phyloP scores from a whole-genome alignment of 2,329 filamentous ascomycete species.

The Pyrenophora tritici-repentis region DNA sequence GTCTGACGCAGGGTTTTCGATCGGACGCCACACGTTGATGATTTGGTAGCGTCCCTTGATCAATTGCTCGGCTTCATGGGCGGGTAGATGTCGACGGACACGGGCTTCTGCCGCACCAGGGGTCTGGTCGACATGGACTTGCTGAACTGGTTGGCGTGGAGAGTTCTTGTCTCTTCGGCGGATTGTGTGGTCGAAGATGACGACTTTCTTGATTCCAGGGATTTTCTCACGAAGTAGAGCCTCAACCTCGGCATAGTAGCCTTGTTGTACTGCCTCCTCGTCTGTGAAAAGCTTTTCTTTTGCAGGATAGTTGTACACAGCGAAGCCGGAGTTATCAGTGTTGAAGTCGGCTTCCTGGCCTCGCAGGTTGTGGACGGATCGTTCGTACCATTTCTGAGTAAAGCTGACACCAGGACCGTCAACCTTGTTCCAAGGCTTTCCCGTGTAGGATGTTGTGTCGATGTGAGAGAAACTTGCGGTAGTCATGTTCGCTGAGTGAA shows the following conservation, averaged over 20 bases:
- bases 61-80: conserved; percentile 61
- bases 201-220: conserved; percentile 62
- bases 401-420: conserved; percentile 64
- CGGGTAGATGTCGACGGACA: conserved; percentile 64
- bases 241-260: conserved; percentile 68
- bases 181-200: conserved; percentile 76
- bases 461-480: conserved; percentile 65
- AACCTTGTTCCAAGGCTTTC: conserved; percentile 68
- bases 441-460: conserved; percentile 57
- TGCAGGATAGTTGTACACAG: conserved; percentile 59
- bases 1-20: conserved; percentile 66
- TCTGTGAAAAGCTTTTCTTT: conserved; percentile 61
- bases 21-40: conserved; percentile 74
- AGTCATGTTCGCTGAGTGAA: conserved; percentile 55
- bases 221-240: conserved; percentile 60
- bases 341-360: conserved; percentile 56
- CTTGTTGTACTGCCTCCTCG: conserved; percentile 58
- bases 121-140: conserved; percentile 75
- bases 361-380: conserved; percentile 62
- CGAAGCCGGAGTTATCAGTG: conserved; percentile 64
- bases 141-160: conserved; percentile 68
- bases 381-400: conserved; percentile 52
- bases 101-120: conserved; percentile 64
- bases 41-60: conserved; percentile 66
- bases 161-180: conserved; percentile 60